phyloP scores from a whole-genome alignment of 352 stramenopile genomes.

The Pythium myriotylum region DNA sequence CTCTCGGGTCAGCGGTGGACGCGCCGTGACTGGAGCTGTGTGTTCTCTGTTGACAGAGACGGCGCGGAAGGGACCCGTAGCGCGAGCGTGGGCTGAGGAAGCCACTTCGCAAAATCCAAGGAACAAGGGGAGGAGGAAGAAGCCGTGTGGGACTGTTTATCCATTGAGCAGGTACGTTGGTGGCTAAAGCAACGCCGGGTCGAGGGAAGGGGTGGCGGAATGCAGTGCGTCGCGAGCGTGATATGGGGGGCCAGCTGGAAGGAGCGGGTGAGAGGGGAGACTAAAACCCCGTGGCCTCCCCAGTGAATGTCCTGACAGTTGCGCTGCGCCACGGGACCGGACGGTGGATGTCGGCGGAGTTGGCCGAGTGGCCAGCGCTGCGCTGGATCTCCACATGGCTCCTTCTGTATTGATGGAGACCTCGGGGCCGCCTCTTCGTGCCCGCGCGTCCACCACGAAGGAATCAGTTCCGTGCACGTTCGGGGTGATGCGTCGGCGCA shows the following conservation, averaged over 20 bases:
- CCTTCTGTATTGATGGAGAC: background rate
- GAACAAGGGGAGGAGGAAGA: background rate
- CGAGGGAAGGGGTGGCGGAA: background rate
- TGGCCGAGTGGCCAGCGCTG: conserved; percentile 11
- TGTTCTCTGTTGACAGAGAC: conserved; percentile 1
- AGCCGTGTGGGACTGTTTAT: conserved; percentile 2
- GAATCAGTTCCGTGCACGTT: conserved; percentile 10
- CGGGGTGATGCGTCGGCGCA: background rate
- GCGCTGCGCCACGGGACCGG: background rate
- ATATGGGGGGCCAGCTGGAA: conserved; percentile 1
- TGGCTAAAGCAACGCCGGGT: background rate
- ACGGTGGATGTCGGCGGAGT: conserved; percentile 3
- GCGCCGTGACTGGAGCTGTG: background rate
- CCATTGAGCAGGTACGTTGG: background rate
- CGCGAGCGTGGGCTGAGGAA: background rate
- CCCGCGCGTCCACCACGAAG: background rate
- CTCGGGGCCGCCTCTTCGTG: background rate
- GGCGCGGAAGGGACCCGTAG: background rate
- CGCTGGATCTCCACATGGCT: conserved; percentile 24
- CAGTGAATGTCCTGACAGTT: background rate
- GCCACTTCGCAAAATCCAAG: conserved; percentile 1
- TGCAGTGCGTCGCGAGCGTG: no score
- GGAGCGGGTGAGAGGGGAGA: background rate
- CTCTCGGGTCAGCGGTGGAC: background rate
- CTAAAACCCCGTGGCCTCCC: background rate